Conservation (phyloP, 441 rosid genomes). For the Raphanus hybrid region DNA sequence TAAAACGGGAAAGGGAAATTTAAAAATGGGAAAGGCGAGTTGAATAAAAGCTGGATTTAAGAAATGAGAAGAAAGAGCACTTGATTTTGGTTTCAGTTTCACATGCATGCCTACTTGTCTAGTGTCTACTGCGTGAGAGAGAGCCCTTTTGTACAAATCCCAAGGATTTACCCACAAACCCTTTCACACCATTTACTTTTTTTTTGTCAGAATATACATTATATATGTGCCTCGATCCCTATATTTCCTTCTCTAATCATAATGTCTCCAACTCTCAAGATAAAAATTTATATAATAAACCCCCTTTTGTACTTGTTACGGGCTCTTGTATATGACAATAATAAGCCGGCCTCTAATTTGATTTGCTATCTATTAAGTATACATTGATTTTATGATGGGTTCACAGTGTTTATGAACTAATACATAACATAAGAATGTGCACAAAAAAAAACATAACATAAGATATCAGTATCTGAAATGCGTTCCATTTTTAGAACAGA, state of each 20-base stretch:
- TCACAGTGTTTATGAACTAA: background rate
- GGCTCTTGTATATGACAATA: background rate
- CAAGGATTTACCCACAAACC: conserved; percentile 22
- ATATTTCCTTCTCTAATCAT: conserved; percentile 32
- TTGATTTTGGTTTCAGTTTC: conserved; percentile 35
- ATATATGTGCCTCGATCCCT: conserved; percentile 36
- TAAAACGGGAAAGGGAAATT: conserved; percentile 18
- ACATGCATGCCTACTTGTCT: conserved; percentile 46
- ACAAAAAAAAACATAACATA: background rate
- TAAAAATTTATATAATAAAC: background rate
- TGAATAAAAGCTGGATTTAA: background rate
- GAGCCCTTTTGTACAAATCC: conserved; percentile 30
- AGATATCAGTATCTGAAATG: background rate
- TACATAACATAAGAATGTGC: background rate
- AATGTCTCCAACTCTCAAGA: conserved; percentile 27
- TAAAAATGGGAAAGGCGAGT: conserved; percentile 1
- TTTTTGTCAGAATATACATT: background rate
- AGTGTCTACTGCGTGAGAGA: conserved; percentile 30
- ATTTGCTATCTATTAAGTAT: background rate
- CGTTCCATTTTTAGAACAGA: background rate
- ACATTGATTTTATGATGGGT: background rate
- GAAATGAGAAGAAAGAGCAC: conserved; percentile 31
- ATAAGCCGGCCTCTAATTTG: background rate
- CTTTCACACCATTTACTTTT: conserved; percentile 34
- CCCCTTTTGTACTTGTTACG: background rate